Base-by-base conservation (phyloP, 2,329 filamentous ascomycete genomes). In the Penicillium sp. region DNA sequence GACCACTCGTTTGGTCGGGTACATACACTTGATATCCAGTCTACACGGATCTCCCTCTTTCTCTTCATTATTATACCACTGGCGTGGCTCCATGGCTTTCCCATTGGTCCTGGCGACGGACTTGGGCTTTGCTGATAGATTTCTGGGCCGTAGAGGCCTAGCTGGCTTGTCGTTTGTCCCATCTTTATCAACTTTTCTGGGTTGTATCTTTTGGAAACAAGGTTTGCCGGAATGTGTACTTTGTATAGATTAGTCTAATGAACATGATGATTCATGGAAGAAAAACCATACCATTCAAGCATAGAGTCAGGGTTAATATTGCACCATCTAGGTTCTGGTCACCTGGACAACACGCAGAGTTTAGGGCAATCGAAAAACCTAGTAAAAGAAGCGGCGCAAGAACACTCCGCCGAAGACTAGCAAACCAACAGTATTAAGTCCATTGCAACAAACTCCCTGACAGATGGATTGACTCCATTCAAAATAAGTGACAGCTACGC, bases 11-110 rank as follows among this genome's bases (percentile, higher is more conserved):
- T 61, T 55, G 57, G 60, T 59, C 56, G 19, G 55, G 50, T 66
- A 64, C 62, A 68, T 65, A 62, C 55, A 60, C 60, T 65, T 64
- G 59, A 67, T 68, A 67, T 66, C 62, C 64, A 63, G 56, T 60
- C 35, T 55, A 66, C 63, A 64, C 46, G 50, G 57, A 44, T 49
- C 53, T 39, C 53, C 19, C 37, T 43, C 33, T 56, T 64, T 61
- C 33, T 39, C 60, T 18, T 27, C 24, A 43, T 22, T 37, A 55
- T 39, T 16, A 24, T 14, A 11, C 40, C 47, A 37, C n/a, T 53
- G 50, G 7, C 18, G 22, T 47, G 43, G 9, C 19, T 55, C 13
- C 27, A 18, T 50, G 43, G 31, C 24, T 43, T 11, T 52, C 14
- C 19, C 24, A 14, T 31, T 18, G 18, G 24, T 39, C 18, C 37